These are phyloP conservation scores for Lepiota venenata DNA, from an alignment of 768 basidiomycete genomes.

Conservation along the genomic window DNA sequence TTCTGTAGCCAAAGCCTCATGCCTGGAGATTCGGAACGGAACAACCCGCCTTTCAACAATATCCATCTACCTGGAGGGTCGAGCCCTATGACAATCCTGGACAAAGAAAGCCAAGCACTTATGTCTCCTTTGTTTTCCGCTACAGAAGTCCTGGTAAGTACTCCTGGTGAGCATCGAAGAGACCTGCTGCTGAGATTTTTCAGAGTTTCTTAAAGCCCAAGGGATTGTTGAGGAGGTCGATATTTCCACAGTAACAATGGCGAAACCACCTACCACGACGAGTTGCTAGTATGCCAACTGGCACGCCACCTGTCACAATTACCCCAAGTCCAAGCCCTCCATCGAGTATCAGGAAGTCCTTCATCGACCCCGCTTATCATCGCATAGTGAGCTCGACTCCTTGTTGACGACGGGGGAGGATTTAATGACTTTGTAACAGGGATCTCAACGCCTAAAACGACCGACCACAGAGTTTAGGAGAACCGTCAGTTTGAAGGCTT, in stretches of 20 bases:
- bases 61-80: constrained; percentile 51
- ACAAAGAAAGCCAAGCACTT: constrained; percentile 39
- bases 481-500: constrained; percentile 15
- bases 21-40: constrained; percentile 48
- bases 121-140: constrained; percentile 64
- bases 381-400: neutral
- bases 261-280: constrained; percentile 29
- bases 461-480: constrained; percentile 15
- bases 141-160: constrained; percentile 52
- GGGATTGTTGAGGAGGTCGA: constrained; percentile 40
- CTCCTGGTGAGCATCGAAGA: neutral
- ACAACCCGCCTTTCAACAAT: constrained; percentile 33
- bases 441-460: constrained; percentile 9
- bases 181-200: neutral
- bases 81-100: constrained; percentile 38
- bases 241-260: constrained; percentile 17
- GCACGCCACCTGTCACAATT: constrained; percentile 14
- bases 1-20: neutral
- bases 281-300: constrained; percentile 37
- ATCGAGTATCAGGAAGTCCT: neutral
- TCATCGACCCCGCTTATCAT: constrained; percentile 1
- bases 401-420: neutral
- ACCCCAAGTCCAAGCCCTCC: constrained; percentile 17
- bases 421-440: neutral
- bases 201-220: constrained; percentile 50